phyloP scores from a whole-genome alignment of 2,329 filamentous ascomycete species.

The Colletotrichum coccodes region DNA sequence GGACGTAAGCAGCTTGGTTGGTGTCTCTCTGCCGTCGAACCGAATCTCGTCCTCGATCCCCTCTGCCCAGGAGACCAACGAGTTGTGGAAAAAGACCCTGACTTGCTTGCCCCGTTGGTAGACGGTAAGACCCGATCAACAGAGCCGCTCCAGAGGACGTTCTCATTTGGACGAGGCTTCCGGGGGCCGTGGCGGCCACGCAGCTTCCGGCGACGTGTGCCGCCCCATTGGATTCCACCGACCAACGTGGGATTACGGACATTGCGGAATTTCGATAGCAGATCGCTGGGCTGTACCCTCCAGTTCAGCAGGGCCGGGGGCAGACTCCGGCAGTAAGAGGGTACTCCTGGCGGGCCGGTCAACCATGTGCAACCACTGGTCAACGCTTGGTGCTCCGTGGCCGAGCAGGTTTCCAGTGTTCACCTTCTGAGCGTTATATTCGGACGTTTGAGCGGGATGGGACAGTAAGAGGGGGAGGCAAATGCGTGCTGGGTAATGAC shows the following conservation, averaged over 20 bases:
- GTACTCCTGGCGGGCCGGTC: not conserved
- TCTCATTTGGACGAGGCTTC: conserved; percentile 22
- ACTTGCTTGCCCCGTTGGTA: conserved; percentile 9
- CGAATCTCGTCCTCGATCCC: not conserved
- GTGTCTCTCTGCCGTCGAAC: not conserved
- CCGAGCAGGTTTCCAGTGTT: not conserved
- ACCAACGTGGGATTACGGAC: conserved; percentile 20
- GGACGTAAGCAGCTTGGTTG: conserved; percentile 15
- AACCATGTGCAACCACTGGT: not conserved
- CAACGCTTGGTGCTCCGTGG: conserved; percentile 1
- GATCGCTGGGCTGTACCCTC: not conserved
- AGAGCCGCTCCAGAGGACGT: conserved; percentile 27
- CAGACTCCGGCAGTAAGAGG: not conserved
- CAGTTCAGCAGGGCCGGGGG: not conserved
- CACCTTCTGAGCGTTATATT: not conserved
- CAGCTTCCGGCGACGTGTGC: not conserved
- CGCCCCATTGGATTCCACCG: conserved; percentile 17
- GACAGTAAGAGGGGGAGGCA: not conserved
- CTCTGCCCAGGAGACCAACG: conserved; percentile 16
- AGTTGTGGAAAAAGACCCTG: conserved; percentile 15
- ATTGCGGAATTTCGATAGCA: conserved; percentile 13
- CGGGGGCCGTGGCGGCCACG: conserved; percentile 15
- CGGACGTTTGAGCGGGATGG: conserved; percentile 1
- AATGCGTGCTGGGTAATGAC: conserved; percentile 10
- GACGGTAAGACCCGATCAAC: conserved; percentile 33